Evolutionary conservation across 2,329 filamentous ascomycete genomes (phyloP).

Genomic region (Fusarium caatingaense): DNA sequence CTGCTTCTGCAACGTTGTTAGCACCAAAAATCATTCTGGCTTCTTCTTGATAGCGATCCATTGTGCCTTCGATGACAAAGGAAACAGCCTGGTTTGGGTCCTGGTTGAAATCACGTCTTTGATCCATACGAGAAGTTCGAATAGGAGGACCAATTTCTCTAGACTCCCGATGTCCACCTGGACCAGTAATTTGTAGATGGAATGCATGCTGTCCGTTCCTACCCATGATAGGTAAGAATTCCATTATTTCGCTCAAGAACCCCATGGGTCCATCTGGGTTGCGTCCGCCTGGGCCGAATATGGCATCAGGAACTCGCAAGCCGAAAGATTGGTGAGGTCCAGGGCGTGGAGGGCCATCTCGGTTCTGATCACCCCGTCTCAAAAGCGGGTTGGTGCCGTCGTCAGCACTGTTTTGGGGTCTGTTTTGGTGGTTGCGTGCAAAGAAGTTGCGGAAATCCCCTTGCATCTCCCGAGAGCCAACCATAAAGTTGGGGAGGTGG

Average conservation of each 20-base stretch:
- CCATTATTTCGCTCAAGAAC: slow-evolving; percentile 67
- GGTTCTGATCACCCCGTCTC: slow-evolving; percentile 66
- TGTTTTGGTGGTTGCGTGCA: slow-evolving; percentile 64
- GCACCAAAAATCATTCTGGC: slow-evolving; percentile 85
- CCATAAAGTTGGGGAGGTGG: slow-evolving; percentile 69
- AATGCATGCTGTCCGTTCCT: slow-evolving; percentile 63
- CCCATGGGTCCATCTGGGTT: slow-evolving; percentile 64
- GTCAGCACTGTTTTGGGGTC: slow-evolving; percentile 70
- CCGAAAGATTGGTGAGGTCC: slow-evolving; percentile 66
- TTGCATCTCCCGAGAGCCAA: slow-evolving; percentile 64
- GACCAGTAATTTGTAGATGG: slow-evolving; percentile 68
- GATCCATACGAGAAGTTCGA: slow-evolving; percentile 60
- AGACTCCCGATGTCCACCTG: slow-evolving; percentile 60
- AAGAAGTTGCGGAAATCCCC: slow-evolving; percentile 64
- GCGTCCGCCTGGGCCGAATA: slow-evolving; percentile 55
- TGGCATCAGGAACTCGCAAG: slow-evolving; percentile 58
- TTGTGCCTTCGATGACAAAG: slow-evolving; percentile 78
- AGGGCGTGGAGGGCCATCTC: slow-evolving; percentile 62
- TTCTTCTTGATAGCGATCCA: slow-evolving; percentile 88
- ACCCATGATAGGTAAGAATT: slow-evolving; percentile 62
- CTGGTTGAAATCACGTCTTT: slow-evolving; percentile 61
- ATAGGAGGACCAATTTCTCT: slow-evolving; percentile 59
- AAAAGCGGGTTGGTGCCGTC: slow-evolving; percentile 91
- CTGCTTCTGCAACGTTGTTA: slow-evolving; percentile 72
- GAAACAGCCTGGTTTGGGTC: slow-evolving; percentile 80